Conservation (phyloP, 371 early-diverging fungal species). For the Blakeslea trispora region DNA sequence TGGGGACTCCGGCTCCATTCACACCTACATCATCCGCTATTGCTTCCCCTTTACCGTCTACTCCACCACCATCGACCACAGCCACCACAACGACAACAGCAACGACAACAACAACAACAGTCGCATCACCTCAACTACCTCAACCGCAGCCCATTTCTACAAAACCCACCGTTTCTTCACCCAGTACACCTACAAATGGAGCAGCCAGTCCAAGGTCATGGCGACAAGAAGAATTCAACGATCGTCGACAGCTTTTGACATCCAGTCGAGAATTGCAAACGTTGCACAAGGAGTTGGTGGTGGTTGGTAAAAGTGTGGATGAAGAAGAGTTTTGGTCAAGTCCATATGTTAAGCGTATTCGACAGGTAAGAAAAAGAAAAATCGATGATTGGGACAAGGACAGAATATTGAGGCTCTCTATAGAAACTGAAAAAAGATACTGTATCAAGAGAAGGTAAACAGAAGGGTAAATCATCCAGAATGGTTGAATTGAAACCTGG, state of each 20-base stretch:
- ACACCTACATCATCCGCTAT: slow-evolving; percentile 17
- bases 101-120: not conserved
- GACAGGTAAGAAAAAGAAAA: slow-evolving; percentile 25
- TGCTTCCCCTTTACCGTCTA: slow-evolving; percentile 23
- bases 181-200: not conserved
- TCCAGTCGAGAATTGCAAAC: slow-evolving; percentile 69
- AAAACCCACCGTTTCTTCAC: slow-evolving; percentile 6
- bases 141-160: slow-evolving; percentile 1
- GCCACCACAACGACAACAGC: not conserved
- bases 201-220: slow-evolving; percentile 29
- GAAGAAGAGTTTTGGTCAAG: slow-evolving; percentile 95
- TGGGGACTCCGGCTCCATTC: slow-evolving; percentile 13
- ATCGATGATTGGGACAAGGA: too few species aligned
- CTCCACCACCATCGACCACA: slow-evolving; percentile 7
- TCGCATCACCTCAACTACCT: slow-evolving; percentile 16
- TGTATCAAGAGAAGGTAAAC: slow-evolving; percentile 65
- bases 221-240: slow-evolving; percentile 58
- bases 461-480: slow-evolving; percentile 83
- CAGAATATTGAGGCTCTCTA: too few species aligned
- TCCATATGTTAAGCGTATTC: slow-evolving; percentile 60
- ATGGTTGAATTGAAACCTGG: slow-evolving; percentile 80
- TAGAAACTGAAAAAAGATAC: slow-evolving; percentile 76
- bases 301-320: slow-evolving; percentile 64
- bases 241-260: slow-evolving; percentile 64
- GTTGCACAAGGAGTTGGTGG: slow-evolving; percentile 81